Percentiles rank a stretch among this genome's conserved stretches.
phyloP scores from a whole-genome alignment of 768 basidiomycete genomes.

The Auricularia auricula-judae region DNA sequence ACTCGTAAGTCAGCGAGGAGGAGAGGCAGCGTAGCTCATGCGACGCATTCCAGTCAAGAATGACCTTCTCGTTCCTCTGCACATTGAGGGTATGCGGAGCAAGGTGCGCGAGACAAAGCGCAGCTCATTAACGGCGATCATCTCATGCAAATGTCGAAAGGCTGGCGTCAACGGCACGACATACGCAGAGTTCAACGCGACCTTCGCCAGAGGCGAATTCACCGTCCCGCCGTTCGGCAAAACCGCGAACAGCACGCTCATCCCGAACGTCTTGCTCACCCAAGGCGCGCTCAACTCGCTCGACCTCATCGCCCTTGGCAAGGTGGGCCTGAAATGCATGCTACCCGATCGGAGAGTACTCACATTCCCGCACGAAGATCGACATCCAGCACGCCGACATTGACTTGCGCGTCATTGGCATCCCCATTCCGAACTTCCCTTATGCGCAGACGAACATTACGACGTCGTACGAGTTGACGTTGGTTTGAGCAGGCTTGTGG shows the following conservation, averaged over 20 bases:
- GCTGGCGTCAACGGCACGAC: constrained; percentile 36
- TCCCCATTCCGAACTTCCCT: neutral
- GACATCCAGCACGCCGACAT: neutral
- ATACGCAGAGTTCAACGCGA: constrained; percentile 48
- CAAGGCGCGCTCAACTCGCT: constrained; percentile 49
- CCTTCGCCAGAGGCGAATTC: constrained; percentile 35
- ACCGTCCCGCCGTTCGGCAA: constrained; percentile 40
- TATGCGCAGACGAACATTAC: neutral
- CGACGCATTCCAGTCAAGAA: neutral
- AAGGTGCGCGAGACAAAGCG: neutral
- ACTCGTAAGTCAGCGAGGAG: neutral
- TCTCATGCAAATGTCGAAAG: constrained; percentile 11
- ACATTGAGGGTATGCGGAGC: neutral
- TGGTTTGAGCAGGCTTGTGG: neutral
- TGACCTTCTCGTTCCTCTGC: neutral
- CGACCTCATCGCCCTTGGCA: constrained; percentile 41
- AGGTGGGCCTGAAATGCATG: constrained; percentile 1
- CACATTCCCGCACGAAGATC: neutral
- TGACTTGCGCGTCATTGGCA: neutral
- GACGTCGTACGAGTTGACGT: neutral
- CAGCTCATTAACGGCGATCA: neutral
- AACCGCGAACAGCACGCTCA: constrained; percentile 49
- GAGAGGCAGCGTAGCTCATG: neutral
- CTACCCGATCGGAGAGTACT: neutral
- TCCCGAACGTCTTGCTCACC: constrained; percentile 46